phyloP scores from a whole-genome alignment of 805 yeast genomes.

The Saccharomycopsis sp. region DNA sequence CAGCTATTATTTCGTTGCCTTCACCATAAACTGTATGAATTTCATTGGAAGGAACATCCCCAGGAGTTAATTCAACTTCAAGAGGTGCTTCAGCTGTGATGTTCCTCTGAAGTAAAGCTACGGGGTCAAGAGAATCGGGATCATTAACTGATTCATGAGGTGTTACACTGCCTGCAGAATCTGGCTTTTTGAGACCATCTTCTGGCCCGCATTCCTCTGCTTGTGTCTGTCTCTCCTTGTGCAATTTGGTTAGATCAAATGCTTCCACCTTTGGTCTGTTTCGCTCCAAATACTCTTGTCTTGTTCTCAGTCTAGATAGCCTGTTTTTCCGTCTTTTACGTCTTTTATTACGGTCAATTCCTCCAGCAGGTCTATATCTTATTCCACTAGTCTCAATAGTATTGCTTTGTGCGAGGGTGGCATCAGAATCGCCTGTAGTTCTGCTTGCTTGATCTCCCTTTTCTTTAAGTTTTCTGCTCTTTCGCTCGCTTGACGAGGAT shows the following conservation, averaged over 20 bases:
- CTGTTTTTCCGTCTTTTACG: slow-evolving; percentile 28
- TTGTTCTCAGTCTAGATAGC: slow-evolving; percentile 4
- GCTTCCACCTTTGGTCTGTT: slow-evolving; percentile 19
- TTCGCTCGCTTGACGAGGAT: slow-evolving; percentile 24
- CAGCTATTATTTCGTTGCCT: slow-evolving; percentile 65
- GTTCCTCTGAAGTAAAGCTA: neutral
- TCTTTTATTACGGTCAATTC: slow-evolving; percentile 49
- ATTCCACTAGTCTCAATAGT: slow-evolving; percentile 53
- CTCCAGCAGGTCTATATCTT: slow-evolving; percentile 68
- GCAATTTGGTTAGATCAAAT: slow-evolving; percentile 15
- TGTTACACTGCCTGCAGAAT: slow-evolving; percentile 2
- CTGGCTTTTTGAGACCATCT: neutral
- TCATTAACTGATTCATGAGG: slow-evolving; percentile 7
- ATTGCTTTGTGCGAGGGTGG: slow-evolving; percentile 3
- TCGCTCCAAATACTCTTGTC: slow-evolving; percentile 21
- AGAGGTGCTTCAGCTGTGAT: neutral
- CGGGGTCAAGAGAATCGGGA: slow-evolving; percentile 8
- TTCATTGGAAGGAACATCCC: neutral
- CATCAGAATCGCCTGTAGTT: slow-evolving; percentile 24
- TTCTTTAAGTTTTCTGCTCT: slow-evolving; percentile 21
- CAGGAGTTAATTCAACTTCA: neutral
- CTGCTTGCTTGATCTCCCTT: slow-evolving; percentile 3
- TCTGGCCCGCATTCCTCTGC: neutral
- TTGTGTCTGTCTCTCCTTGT: slow-evolving; percentile 7
- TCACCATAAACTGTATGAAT: slow-evolving; percentile 48